These are phyloP conservation scores for Platanthera guangdongensis DNA, from an alignment of 106 monocot species.

Conservation along the genomic window DNA sequence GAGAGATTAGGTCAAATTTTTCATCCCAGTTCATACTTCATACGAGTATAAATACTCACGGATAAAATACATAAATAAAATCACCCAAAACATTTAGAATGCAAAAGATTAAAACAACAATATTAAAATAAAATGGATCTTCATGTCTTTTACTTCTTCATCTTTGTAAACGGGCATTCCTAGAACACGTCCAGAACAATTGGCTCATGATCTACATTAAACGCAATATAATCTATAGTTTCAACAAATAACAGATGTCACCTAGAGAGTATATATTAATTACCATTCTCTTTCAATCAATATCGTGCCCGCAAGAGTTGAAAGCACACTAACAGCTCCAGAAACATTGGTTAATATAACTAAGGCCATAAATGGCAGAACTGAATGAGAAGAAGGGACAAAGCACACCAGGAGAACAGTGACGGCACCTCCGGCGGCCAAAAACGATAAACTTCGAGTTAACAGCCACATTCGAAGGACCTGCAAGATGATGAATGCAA, in stretches of 20 bases:
- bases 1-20: too few relatives aligned
- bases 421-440: slow-evolving; percentile 70
- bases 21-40: too few relatives aligned
- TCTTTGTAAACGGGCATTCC: too few relatives aligned
- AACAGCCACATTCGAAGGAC: slow-evolving; percentile 73
- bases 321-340: slow-evolving; percentile 77
- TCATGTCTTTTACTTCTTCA: too few relatives aligned
- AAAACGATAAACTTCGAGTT: slow-evolving; percentile 72
- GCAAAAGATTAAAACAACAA: too few relatives aligned
- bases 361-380: slow-evolving; percentile 37
- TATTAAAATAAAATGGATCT: too few relatives aligned
- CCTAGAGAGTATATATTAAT: neutral
- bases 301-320: slow-evolving; percentile 93
- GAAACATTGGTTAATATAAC: slow-evolving; percentile 53
- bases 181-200: too few relatives aligned
- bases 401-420: slow-evolving; percentile 34
- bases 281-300: slow-evolving; percentile 99
- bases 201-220: too few relatives aligned
- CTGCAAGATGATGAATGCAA: slow-evolving; percentile 11
- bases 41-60: too few relatives aligned
- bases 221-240: too few relatives aligned
- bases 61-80: too few relatives aligned
- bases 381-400: slow-evolving; percentile 23
- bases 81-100: too few relatives aligned
- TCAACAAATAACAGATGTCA: neutral